phyloP scores from a whole-genome alignment of 2,329 filamentous ascomycete species.

The Calonectria montana region DNA sequence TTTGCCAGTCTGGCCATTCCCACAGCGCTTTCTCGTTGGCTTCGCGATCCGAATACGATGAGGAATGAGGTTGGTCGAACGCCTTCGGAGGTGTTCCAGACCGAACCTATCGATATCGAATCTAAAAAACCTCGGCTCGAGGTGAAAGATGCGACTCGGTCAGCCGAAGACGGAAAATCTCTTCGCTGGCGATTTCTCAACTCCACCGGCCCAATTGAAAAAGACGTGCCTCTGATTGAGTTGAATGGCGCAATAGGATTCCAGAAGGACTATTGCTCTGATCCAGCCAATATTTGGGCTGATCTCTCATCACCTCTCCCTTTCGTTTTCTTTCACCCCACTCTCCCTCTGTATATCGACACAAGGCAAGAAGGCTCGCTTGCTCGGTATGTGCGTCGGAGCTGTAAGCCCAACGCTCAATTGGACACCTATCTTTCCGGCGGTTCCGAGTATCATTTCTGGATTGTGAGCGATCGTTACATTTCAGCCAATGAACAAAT shows the following conservation, averaged over 20 bases:
- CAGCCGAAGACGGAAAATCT: constrained; percentile 46
- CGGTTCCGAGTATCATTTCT: constrained; percentile 87
- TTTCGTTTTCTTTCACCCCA: constrained; percentile 89
- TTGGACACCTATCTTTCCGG: constrained; percentile 88
- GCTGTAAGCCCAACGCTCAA: constrained; percentile 89
- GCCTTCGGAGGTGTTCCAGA: constrained; percentile 75
- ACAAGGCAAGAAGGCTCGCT: constrained; percentile 87
- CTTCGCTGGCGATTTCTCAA: constrained; percentile 78
- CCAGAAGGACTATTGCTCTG: constrained; percentile 77
- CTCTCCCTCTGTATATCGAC: constrained; percentile 92
- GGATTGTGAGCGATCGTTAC: constrained; percentile 84
- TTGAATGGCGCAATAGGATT: constrained; percentile 83
- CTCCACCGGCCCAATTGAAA: constrained; percentile 63
- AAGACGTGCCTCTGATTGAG: constrained; percentile 71
- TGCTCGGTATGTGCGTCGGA: constrained; percentile 90
- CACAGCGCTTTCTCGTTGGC: constrained; percentile 81
- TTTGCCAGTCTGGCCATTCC: constrained; percentile 82
- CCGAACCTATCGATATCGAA: constrained; percentile 57
- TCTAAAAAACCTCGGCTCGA: constrained; percentile 56
- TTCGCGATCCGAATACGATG: constrained; percentile 78
- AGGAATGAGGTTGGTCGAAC: constrained; percentile 74
- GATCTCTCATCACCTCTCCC: constrained; percentile 74
- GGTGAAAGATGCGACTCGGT: constrained; percentile 60
- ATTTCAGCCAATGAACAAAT: constrained; percentile 75
- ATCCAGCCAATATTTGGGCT: constrained; percentile 74